Base-by-base conservation (phyloP, 192 early-diverging fungal species). In the Linderina pennispora region DNA sequence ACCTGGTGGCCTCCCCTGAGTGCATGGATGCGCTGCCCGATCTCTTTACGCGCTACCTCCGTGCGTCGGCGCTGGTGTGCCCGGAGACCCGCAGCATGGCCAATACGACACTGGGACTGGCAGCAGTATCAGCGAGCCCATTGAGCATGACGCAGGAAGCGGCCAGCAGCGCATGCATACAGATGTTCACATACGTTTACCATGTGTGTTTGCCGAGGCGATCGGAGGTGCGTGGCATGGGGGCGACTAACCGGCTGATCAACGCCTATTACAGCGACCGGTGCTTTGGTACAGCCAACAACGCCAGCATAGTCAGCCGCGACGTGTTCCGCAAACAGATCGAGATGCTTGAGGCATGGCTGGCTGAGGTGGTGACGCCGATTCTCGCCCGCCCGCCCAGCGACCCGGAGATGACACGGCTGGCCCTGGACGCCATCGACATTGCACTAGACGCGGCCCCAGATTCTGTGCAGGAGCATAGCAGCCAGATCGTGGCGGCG, bases 371-470 rank as follows among this genome's bases (percentile, higher is more conserved):
- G 4, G 39, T 68, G 14, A 20, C 33, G 3, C 55, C 60, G 5
- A 39, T 58, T 10, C 49, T 68, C 15, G 36, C 23, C 1, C 33
- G 36, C 18, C 10, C 10, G 3, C n/a, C 40, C 7, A 45, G 53
- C 8, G 39, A 39, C 3, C 14, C 48, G 11, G 32, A 23, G 15
- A 40, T 42, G 4, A 20, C 53, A n/a, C 22, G 19, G 7, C 28
- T 53, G 9, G 66, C 59, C 14, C 35, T 70, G 11, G 39, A 44
- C 8, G 60, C 47, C 4, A 37, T 58, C 9, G 43, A 38, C n/a
- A 35, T 62, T 7, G 59, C 55, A 8, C 55, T 70, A 13, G 55
- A 62, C 23, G 59, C 60, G 5, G 55, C 50, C 15, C 55, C 67
- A 1, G 60, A 63, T 1, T 21, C 45, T 16, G 55, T 58, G n/a